Percentiles rank a stretch among this genome's conserved stretches.
These are phyloP conservation scores for Pythium utonaiense DNA, from an alignment of 352 stramenopile genomes.

Conservation along the genomic window DNA sequence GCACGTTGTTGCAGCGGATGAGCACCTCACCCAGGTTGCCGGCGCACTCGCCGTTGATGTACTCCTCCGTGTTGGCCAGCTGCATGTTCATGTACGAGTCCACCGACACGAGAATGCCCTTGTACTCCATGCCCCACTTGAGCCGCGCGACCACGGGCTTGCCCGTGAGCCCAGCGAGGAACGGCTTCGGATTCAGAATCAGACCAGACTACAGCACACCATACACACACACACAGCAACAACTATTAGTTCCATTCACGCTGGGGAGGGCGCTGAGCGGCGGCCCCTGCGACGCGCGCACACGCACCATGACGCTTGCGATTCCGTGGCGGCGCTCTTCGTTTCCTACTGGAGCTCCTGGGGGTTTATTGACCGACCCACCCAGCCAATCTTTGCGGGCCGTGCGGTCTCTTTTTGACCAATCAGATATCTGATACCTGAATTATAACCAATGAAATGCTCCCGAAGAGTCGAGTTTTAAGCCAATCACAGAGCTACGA, in stretches of 20 bases:
- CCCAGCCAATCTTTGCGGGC: constrained; percentile 20
- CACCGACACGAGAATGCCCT: constrained; percentile 91
- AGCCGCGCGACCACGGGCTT: constrained; percentile 96
- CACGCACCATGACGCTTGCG: constrained; percentile 3
- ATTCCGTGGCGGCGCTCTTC: neutral
- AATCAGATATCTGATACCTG: constrained; percentile 1
- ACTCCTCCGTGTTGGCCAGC: constrained; percentile 96
- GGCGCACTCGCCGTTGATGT: constrained; percentile 95
- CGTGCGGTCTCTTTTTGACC: constrained; percentile 13
- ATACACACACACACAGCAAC: neutral
- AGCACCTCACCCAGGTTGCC: constrained; percentile 97
- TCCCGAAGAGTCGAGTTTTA: neutral
- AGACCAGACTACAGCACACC: constrained; percentile 56
- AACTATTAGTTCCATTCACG: neutral
- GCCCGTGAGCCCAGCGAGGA: constrained; percentile 92
- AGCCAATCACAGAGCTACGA: neutral
- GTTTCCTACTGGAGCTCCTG: neutral
- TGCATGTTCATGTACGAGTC: constrained; percentile 99
- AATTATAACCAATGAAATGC: constrained; percentile 23
- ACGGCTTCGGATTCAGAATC: constrained; percentile 95
- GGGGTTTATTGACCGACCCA: constrained; percentile 1
- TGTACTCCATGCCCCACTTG: constrained; percentile 99
- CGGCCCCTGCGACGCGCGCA: neutral
- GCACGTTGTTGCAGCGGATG: constrained; percentile 99
- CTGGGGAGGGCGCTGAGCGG: neutral